Evolutionary conservation across 768 basidiomycete species (phyloP), one percentile per base, ranked within the genome.

Genomic region (Tylopilus plumbeoviolaceoides): DNA sequence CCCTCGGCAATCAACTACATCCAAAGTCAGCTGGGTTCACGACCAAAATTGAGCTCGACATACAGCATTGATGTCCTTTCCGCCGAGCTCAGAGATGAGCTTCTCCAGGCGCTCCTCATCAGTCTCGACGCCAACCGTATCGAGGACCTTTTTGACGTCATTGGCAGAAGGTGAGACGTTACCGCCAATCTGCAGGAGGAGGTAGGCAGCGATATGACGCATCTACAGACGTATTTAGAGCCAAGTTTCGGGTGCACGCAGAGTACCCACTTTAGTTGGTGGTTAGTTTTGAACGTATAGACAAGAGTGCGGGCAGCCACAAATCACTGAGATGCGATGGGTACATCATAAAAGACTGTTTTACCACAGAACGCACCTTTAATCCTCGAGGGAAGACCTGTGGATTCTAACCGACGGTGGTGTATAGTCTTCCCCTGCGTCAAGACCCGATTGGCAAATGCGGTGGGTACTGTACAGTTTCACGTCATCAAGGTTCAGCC

Each of bases 171-270:
- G 95, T 58, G 80, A 82, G 64, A 85, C 75, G 68, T 98, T 98
- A 51, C 97, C 97, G 61, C 93, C 97, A 69, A 84, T 81, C 73
- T 89, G 88, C 76, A 98, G 93, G 71, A 99, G 92, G 55, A 99
- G 85, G 80, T 97, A 98, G 61, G 93, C 91, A 76, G 93, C 95
- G 73, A 98, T 77, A 70, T 93, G 76, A 74, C 89, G 89, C 91
- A 93, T 93, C 87, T 89, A 61, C 28, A 11, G 17, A 39, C 48
- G 11, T 51, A 42, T 50, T 31, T 30, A 40, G 39, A 50, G 10
- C 43, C 38, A 40, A 7, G 35, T 38, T 27, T 47, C 20, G 5
- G 33, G 10, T 44, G 43, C 53, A 8, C 30, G 41, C 5, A 54
- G 28, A 33, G 50, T 23, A 61, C 74, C 48, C 59, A 82, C 82